Evolutionary conservation across 2,329 filamentous ascomycete genomes (phyloP), one percentile per base, ranked within the genome.

Genomic region (Phoma herbarum): DNA sequence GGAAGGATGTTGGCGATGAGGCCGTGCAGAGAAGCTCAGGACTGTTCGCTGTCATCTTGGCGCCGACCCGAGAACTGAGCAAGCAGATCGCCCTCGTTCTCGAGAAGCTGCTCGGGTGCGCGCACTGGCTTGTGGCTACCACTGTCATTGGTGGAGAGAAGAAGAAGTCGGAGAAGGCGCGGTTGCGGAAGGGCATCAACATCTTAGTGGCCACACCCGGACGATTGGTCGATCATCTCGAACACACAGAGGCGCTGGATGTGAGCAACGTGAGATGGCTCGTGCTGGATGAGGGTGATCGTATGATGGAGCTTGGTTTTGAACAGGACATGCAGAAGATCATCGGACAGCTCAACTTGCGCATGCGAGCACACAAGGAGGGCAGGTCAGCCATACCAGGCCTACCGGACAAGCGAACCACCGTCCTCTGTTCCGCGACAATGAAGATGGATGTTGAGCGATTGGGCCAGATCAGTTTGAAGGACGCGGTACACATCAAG

Each of bases 371-470:
- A 35, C 84, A 85, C 55, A 85, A 84, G 54, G 86, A 86, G 28
- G 84, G 85, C 35, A 86, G 88, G 4, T 77, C 80, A 2, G 82
- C 89, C 35, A 86, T 86, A 4, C 84, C 85, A 18, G 82, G 90
- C 4, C 83, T 97, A 8, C 89, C 92, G 0, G 87, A 87, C 52
- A 86, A 93, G 63, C 86, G 93, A 55, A 89, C 92, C 1, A 98
- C 95, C 0, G 85, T 99, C 4, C 85, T 99, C 2, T 99, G 95
- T 77, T 99, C 95, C 4, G 95, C 95, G 3, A 99, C 95, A 0
- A 91, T 99, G 88, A 97, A 97, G 80, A 93, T 96, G 88, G 95
- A 94, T 68, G 95, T 98, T 1, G 93, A 98, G 75, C 90, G 90
- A 67, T 82, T 99, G 6, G 93, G 94, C 41, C 93, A 97, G 73